Conservation (phyloP, 768 basidiomycete genomes). For the Paxillus ammoniavirescens region DNA sequence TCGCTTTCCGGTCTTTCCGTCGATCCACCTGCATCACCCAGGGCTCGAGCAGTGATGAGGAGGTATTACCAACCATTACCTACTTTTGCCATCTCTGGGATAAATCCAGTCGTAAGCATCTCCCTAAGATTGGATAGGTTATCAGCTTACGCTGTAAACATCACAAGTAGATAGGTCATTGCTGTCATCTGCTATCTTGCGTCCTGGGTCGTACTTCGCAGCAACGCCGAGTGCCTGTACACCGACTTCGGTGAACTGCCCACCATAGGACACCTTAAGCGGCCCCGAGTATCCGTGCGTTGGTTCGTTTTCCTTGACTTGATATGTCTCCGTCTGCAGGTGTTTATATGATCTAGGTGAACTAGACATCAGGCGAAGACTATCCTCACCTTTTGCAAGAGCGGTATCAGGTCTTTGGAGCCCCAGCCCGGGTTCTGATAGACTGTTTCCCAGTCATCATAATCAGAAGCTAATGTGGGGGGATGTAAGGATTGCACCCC, state of each 20-base stretch:
- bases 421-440: no score
- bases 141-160: slow-evolving; percentile 45
- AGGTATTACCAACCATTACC: slow-evolving; percentile 3
- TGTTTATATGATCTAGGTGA: no score
- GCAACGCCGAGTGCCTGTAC: slow-evolving; percentile 48
- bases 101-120: background rate
- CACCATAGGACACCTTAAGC: slow-evolving; percentile 24
- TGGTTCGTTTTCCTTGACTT: slow-evolving; percentile 11
- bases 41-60: background rate
- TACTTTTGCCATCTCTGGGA: slow-evolving; percentile 55
- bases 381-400: no score
- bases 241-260: slow-evolving; percentile 38
- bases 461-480: no score
- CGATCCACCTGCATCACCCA: slow-evolving; percentile 46
- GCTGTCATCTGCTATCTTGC: slow-evolving; percentile 41
- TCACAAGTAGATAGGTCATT: slow-evolving; percentile 45
- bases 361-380: no score
- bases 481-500: no score
- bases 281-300: slow-evolving; percentile 24
- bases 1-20: slow-evolving; percentile 44
- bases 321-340: slow-evolving; percentile 1
- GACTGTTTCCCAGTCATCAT: no score
- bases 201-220: slow-evolving; percentile 44
- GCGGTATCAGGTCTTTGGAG: no score
- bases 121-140: background rate